phyloP scores from a whole-genome alignment of 1,284 basidiomycete genomes.

The Tremellales sp. region DNA sequence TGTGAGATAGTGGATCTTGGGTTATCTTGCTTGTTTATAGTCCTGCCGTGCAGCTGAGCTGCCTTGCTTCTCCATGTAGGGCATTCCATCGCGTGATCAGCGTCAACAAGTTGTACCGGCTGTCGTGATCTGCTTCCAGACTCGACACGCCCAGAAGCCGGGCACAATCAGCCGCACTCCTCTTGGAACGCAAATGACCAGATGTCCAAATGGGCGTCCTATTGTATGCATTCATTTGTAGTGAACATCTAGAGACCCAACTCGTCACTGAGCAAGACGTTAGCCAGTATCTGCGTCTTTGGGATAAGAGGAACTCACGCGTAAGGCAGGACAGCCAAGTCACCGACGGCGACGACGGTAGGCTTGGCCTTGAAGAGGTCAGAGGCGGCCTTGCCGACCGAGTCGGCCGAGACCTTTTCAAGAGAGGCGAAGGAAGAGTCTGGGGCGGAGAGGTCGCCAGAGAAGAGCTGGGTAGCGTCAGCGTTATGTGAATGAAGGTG shows the following conservation, averaged over 20 bases:
- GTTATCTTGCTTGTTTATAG: too few species aligned
- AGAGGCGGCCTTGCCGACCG: constrained; percentile 29
- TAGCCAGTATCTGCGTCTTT: background rate
- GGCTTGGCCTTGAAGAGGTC: constrained; percentile 59
- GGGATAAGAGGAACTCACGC: constrained; percentile 46
- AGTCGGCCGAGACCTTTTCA: constrained; percentile 53
- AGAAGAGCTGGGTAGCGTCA: constrained; percentile 56
- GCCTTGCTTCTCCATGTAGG: too few species aligned
- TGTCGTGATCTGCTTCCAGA: too few species aligned
- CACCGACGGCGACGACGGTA: constrained; percentile 79
- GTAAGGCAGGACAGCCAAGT: constrained; percentile 70
- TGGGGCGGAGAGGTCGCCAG: constrained; percentile 55
- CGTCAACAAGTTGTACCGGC: too few species aligned
- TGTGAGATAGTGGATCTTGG: too few species aligned
- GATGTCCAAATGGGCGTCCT: background rate
- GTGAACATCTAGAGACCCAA: constrained; percentile 59
- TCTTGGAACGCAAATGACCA: too few species aligned
- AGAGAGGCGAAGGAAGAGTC: constrained; percentile 58
- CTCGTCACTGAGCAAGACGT: constrained; percentile 59
- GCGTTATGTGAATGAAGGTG: background rate
- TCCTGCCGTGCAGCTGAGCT: too few species aligned
- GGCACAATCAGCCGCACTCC: too few species aligned
- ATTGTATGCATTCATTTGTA: background rate
- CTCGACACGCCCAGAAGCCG: too few species aligned
- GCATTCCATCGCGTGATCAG: too few species aligned